Base-by-base conservation (phyloP, 116 monocot genomes). In the Dioscorea cayenensis region DNA sequence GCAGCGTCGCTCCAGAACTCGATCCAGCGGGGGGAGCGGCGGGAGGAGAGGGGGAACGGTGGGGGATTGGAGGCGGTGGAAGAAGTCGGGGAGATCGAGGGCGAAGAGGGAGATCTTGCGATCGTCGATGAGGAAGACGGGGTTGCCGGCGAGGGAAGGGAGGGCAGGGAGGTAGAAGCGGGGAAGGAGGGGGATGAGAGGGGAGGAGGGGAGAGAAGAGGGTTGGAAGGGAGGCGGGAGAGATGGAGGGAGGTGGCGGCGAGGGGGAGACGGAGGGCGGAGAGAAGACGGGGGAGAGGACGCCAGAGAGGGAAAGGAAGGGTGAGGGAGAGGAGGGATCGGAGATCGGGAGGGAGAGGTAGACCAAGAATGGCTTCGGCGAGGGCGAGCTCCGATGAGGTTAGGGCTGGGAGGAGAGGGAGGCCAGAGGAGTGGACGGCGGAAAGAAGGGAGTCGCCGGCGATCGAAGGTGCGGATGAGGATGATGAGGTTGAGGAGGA, bases 1-100 rank as follows among this genome's bases (percentile, higher is more conserved):
- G 62, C 62, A 27, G 62, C 62, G 62, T 62, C 62, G 62, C 62
- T 62, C 62, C 62, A 62, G 62, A 62, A 62, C 62, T 62, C 62
- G 62, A 62, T 62, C 62, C 62, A 62, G 20, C 62, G 20, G 23
- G 62, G 62, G 8, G 62, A 23, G 11, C 62, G 20, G 21, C 20
- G 22, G 23, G 59, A 19, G 43, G 55, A 16, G 5, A 18, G 5
- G 20, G 20, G 62, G 62, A 11, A 8, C 25, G 23, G 10, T 11
- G 62, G 6, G 35, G 35, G 23, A 21, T 23, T 2, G 6, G 25
- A 23, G 62, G 62, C 62, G 62, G 25, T 22, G 20, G 62, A 62
- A 62, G 62, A 62, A 62, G 22, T 62, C 62, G 62, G 62, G 23
- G 62, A 62, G 62, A 22, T 62, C 62, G 2, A 27, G 23, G 20